Evolutionary conservation across 129 eudicot species (phyloP).

Genomic region (Tagetes erecta): DNA sequence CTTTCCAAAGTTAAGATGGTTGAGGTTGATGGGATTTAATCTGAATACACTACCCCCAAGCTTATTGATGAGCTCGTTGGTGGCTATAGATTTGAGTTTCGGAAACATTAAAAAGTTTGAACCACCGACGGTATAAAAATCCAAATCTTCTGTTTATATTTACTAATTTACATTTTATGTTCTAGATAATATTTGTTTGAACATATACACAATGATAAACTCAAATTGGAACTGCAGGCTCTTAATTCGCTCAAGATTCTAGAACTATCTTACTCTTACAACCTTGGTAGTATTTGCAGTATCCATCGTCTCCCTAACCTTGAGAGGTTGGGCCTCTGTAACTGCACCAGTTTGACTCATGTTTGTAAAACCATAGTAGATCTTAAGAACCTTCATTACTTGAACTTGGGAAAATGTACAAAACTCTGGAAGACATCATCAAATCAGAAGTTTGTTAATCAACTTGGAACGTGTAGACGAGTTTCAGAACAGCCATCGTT

Average conservation of each 20-base stretch:
- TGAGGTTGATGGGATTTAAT: not conserved
- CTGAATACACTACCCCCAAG: slow-evolving; percentile 4
- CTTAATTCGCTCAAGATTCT: slow-evolving; percentile 31
- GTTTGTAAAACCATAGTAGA: slow-evolving; percentile 29
- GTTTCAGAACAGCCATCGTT: not conserved
- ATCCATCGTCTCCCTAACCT: slow-evolving; percentile 22
- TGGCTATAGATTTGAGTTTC: slow-evolving; percentile 22
- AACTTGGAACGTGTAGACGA: not conserved
- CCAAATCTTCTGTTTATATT: not conserved
- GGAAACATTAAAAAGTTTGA: slow-evolving; percentile 26
- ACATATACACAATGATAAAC: not conserved
- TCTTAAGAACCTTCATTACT: slow-evolving; percentile 13
- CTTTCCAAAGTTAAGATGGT: slow-evolving; percentile 16
- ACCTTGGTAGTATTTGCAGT: not conserved
- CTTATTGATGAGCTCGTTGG: slow-evolving; percentile 13
- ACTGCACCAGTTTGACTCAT: slow-evolving; percentile 15
- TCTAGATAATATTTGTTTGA: not conserved
- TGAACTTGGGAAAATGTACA: slow-evolving; percentile 21
- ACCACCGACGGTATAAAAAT: slow-evolving; percentile 12
- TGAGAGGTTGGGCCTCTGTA: slow-evolving; percentile 12
- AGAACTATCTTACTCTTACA: slow-evolving; percentile 28
- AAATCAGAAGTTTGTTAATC: not conserved
- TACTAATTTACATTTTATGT: not conserved
- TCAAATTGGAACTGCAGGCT: slow-evolving; percentile 7
- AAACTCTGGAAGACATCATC: slow-evolving; percentile 10